Base-by-base conservation (phyloP, 495 filamentous ascomycete species). In the Staphylotrichum longicolle region DNA sequence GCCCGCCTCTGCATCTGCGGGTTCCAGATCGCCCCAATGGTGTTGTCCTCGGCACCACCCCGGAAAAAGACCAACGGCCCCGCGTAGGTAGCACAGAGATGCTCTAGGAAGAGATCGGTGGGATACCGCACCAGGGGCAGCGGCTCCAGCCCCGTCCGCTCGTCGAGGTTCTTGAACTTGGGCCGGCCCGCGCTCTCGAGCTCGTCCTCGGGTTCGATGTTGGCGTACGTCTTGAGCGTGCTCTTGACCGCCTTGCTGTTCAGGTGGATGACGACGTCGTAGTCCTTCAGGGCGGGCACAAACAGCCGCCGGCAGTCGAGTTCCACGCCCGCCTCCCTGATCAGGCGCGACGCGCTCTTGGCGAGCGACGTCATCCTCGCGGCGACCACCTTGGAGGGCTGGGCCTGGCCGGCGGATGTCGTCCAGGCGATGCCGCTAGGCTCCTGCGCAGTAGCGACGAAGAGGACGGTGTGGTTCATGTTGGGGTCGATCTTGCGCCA, bases 401-500 rank as follows among this genome's bases (percentile, higher is more conserved):
- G 68, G 5, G 68, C 57, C 5, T 70, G 62, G 6, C 69, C 70
- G 15, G 80, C 78, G 50, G 76, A 73, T 40, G 88, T 84, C 0
- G 93, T 96, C 85, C 90, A 98, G 3, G 87, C 87, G 30, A 87
- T 82, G 5, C 94, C 93, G 15, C 85, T 86, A 1, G 75, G 73
- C 64, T 96, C 92, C 53, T 91, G 72, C 56, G 89, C 87, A 0
- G 92, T 91, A 3, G 90, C 91, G 1, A 85, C 88, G 70, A 96
- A 89, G n/a, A 97, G 72, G 10, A 86, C 85, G 8, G 90, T 82
- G 50, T 86, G 86, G 72, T 91, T 94, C 86, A 97, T 88, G 54
- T 79, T 87, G 14, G 93, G 91, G 68, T 98, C 95, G 51, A 91
- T 87, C 63, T 86, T 91, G 54, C 94, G 82, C 85, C 81, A 94